These are phyloP conservation scores for Effrenium voratum DNA, from an alignment of 73 alveolate species.

Conservation along the genomic window DNA sequence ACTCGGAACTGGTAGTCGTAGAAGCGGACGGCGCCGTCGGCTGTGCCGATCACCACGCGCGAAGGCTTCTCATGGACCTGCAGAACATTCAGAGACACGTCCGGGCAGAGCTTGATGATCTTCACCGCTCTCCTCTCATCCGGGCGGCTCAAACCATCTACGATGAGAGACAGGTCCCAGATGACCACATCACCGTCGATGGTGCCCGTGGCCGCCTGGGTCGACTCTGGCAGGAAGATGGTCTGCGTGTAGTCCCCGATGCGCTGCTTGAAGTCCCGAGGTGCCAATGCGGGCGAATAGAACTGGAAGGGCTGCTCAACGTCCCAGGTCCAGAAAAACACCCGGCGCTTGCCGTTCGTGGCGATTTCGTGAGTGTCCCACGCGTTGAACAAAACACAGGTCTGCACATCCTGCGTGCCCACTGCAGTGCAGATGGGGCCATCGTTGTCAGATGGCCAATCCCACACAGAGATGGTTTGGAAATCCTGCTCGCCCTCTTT, in stretches of 20 bases:
- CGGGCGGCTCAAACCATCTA: constrained; percentile 96
- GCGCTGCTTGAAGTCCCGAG: constrained; percentile 94
- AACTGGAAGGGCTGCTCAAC: constrained; percentile 95
- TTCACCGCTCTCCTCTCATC: constrained; percentile 98
- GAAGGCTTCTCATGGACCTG: constrained; percentile 94
- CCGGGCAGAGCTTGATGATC: constrained; percentile 94
- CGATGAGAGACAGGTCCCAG: constrained; percentile 96
- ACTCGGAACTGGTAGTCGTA: constrained; percentile 98
- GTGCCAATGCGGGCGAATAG: constrained; percentile 95
- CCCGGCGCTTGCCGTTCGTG: constrained; percentile 95
- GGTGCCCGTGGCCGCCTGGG: constrained; percentile 98
- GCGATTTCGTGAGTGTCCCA: constrained; percentile 95
- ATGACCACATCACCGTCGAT: constrained; percentile 98
- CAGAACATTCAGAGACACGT: constrained; percentile 53
- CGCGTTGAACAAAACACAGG: constrained; percentile 93
- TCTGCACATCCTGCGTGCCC: constrained; percentile 89
- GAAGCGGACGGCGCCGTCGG: constrained; percentile 98
- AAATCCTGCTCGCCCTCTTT: constrained; percentile 79
- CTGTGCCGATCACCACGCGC: constrained; percentile 98
- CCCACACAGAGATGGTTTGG: constrained; percentile 92
- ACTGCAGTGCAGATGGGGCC: constrained; percentile 76
- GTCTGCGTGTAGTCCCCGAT: constrained; percentile 88
- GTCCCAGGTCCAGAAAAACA: constrained; percentile 96
- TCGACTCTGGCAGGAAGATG: constrained; percentile 82
- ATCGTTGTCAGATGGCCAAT: constrained; percentile 84